Conservation (phyloP, 805 yeast species). For the Nakazawaea ambrosiae region DNA sequence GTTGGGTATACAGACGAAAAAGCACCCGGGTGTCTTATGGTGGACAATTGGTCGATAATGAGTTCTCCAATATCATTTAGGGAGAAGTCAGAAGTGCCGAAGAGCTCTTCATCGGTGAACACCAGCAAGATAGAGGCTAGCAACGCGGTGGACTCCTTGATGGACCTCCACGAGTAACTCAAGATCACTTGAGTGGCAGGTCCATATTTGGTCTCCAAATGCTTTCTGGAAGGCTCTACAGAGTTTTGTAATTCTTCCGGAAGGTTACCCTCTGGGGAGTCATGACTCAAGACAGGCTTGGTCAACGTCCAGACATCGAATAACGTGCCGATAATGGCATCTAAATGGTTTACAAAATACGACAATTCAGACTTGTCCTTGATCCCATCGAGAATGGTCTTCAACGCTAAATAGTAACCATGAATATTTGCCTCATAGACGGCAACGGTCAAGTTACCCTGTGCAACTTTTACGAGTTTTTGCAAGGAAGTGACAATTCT, state of each 20-base stretch:
- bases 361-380: neutral
- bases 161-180: constrained; percentile 76
- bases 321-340: constrained; percentile 6
- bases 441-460: constrained; percentile 30
- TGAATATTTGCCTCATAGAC: constrained; percentile 49
- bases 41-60: constrained; percentile 58
- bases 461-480: constrained; percentile 25
- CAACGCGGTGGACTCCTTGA: constrained; percentile 65
- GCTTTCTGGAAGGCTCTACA: constrained; percentile 23
- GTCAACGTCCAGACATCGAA: constrained; percentile 36
- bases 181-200: constrained; percentile 39
- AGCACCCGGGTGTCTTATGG: constrained; percentile 86
- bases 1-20: constrained; percentile 85
- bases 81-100: constrained; percentile 12
- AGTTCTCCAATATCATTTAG: constrained; percentile 42
- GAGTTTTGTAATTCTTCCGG: constrained; percentile 37
- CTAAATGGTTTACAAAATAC: neutral
- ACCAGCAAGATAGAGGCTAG: constrained; percentile 36
- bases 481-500: constrained; percentile 20
- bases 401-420: constrained; percentile 61
- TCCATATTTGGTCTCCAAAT: constrained; percentile 25
- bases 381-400: constrained; percentile 31
- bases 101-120: constrained; percentile 20
- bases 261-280: constrained; percentile 63
- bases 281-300: constrained; percentile 49